A percentile compares a stretch with the other conserved stretches of the same genome.
Evolutionary conservation across 2,329 filamentous ascomycete genomes (phyloP).

Genomic region (Plectosphaerella cucumerina): DNA sequence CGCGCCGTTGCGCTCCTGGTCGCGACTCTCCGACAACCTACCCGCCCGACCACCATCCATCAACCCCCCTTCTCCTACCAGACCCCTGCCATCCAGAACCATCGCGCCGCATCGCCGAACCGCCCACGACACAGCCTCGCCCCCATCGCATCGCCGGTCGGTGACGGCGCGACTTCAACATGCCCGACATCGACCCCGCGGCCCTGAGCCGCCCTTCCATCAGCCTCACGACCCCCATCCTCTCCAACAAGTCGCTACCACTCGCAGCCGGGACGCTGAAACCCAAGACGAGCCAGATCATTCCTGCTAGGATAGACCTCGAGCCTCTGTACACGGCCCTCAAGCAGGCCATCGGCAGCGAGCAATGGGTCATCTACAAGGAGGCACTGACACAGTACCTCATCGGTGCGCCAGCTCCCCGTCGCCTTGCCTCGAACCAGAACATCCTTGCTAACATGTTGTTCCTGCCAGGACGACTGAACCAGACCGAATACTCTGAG

Average conservation of each 20-base stretch:
- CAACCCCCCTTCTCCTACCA: conserved; percentile 6
- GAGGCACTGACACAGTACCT: conserved; percentile 59
- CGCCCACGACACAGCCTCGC: not conserved
- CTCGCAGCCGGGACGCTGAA: conserved; percentile 46
- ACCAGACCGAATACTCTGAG: conserved; percentile 56
- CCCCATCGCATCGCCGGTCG: not conserved
- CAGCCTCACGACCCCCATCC: conserved; percentile 54
- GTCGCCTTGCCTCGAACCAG: conserved; percentile 12
- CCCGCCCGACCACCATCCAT: conserved; percentile 8
- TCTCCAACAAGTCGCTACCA: conserved; percentile 54
- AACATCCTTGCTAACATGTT: not conserved
- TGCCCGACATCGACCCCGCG: conserved; percentile 69
- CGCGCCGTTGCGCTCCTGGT: conserved; percentile 33
- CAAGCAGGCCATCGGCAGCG: conserved; percentile 53
- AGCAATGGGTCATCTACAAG: conserved; percentile 63
- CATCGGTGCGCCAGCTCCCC: conserved; percentile 40
- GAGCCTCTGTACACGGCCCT: conserved; percentile 61
- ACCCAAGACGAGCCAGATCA: conserved; percentile 57
- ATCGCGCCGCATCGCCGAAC: conserved; percentile 3
- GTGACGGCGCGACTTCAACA: conserved; percentile 25
- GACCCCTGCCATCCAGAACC: conserved; percentile 9
- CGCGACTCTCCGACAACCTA: conserved; percentile 33
- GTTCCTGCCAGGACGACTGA: conserved; percentile 50
- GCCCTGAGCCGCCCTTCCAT: conserved; percentile 59
- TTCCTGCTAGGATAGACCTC: conserved; percentile 63